phyloP scores from a whole-genome alignment of 2,329 filamentous ascomycete species.

The Pezicula neosporulosa region DNA sequence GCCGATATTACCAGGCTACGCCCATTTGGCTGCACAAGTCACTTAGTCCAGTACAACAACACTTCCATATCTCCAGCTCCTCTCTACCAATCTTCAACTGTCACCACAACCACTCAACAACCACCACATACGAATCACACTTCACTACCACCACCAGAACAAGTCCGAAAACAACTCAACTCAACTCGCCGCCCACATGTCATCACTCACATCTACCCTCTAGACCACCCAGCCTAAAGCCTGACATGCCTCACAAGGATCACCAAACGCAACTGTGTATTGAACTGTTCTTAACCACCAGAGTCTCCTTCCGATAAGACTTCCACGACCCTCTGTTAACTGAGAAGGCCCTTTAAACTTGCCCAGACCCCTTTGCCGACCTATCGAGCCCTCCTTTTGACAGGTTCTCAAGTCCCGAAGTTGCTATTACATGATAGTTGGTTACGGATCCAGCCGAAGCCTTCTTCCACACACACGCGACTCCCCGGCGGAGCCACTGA shows the following conservation, averaged over 20 bases:
- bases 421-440: constrained; percentile 15
- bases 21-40: background rate
- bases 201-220: background rate
- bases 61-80: background rate
- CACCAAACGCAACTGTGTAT: constrained; percentile 12
- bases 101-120: background rate
- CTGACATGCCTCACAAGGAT: constrained; percentile 2
- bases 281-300: constrained; percentile 6
- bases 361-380: background rate
- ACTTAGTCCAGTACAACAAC: background rate
- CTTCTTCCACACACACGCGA: constrained; percentile 10
- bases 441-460: constrained; percentile 4
- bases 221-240: background rate
- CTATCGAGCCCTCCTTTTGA: background rate
- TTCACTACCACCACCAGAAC: background rate
- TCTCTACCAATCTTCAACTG: background rate
- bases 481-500: background rate
- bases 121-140: background rate
- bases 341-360: background rate
- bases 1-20: too few species aligned
- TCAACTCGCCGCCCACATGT: background rate
- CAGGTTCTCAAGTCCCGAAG: background rate
- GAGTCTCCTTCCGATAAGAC: constrained; percentile 14
- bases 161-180: background rate
- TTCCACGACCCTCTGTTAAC: background rate